These are phyloP conservation scores for Trichoderma guizhouense DNA, from an alignment of 2,329 filamentous ascomycete species.

Conservation along the genomic window DNA sequence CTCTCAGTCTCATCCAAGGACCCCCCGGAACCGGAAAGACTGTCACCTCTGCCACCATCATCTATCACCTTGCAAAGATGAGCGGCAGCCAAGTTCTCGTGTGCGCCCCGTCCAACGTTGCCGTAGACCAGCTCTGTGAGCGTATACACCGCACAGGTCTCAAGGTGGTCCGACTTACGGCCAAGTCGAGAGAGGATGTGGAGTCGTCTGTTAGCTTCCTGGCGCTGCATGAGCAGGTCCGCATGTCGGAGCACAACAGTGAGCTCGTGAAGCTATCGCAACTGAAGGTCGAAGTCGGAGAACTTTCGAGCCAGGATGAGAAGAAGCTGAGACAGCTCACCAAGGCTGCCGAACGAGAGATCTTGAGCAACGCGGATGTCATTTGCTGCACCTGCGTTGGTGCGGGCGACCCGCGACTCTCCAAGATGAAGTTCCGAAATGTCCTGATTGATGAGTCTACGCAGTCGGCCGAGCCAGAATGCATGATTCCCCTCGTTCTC, in stretches of 20 bases:
- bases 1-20: slow-evolving; percentile 92
- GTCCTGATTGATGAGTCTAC: slow-evolving; percentile 98
- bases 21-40: slow-evolving; percentile 98
- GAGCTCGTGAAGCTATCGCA: slow-evolving; percentile 90
- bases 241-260: slow-evolving; percentile 93
- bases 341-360: slow-evolving; percentile 89
- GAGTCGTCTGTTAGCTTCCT: slow-evolving; percentile 97
- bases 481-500: slow-evolving; percentile 95
- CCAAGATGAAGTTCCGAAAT: slow-evolving; percentile 97
- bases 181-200: slow-evolving; percentile 96
- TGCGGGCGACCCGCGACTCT: slow-evolving; percentile 88
- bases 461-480: slow-evolving; percentile 95
- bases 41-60: slow-evolving; percentile 96
- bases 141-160: slow-evolving; percentile 91
- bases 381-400: slow-evolving; percentile 99
- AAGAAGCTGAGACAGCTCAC: slow-evolving; percentile 98
- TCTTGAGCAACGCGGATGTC: slow-evolving; percentile 91
- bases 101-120: slow-evolving; percentile 96
- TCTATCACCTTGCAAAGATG: slow-evolving; percentile 94
- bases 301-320: slow-evolving; percentile 91
- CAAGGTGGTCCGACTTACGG: slow-evolving; percentile 96
- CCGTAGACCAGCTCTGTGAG: slow-evolving; percentile 96
- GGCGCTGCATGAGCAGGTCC: slow-evolving; percentile 93
- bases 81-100: slow-evolving; percentile 93
- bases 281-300: slow-evolving; percentile 86